Base-by-base conservation (phyloP, 108 stramenopile genomes). In the Pseudonitzschia pungens region DNA sequence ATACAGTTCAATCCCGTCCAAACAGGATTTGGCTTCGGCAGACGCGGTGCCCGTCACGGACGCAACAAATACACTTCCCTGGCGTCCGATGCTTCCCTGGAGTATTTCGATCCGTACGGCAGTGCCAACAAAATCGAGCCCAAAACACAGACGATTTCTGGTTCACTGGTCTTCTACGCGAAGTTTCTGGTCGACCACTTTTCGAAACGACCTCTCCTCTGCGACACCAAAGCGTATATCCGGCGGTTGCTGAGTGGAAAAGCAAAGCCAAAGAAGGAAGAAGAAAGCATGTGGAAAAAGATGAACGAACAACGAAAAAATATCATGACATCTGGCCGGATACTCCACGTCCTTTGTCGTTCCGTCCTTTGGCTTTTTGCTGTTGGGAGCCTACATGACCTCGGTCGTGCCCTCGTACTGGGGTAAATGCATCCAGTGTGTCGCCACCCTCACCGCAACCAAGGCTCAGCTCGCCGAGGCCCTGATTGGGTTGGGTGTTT, bases 351-450 rank as follows among this genome's bases (percentile, higher is more conserved):
- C 77, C 11, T 68, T 94, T 22, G 68, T 90, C 21, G 73, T 78
- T 33, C 90, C 90, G 16, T 89, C 90, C 33, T 94, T 94, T 74
- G 52, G 68, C 14, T 91, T 86, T 75, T 66, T 91, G 20, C 77
- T 90, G 41, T 56, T 91, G 64, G 90, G 89, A 21, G 93, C 93
- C 31, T 72, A 89, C 18, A 85, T 90, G 87, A 84, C 83, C n/a
- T 85, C 83, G 28, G 65, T 91, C 29, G 86, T 89, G 21, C 93
- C 93, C 4, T 83, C 88, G 22, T 94, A 79, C 55, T 88, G 88
- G 76, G 79, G 83, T 51, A 76, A 84, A 26, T 91, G 89, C 69
- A 83, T 91, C 65, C 83, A 78, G 50, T 89, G 86, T 60, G 84
- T 94, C 12, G 83, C 89, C n/a, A 89, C 82, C 2, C 77, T 89